Base-by-base conservation (phyloP, 2,329 filamentous ascomycete genomes). In the Penicillium sp. region DNA sequence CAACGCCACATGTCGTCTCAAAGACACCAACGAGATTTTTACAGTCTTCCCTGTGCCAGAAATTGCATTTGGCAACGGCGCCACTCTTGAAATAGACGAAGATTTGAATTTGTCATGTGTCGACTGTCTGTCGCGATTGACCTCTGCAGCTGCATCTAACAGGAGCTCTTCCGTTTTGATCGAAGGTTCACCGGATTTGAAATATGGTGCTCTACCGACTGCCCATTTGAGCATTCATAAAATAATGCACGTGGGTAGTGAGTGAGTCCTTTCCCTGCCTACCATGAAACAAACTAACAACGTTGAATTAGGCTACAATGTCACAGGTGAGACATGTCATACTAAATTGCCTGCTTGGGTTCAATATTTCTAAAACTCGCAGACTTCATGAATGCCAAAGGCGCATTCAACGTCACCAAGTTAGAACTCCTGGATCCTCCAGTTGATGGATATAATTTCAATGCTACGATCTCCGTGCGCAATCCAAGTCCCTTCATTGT, bases 221-320 rank as follows among this genome's bases (percentile, higher is more conserved):
- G 62, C 63, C 16, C 65, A 66, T 55, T 57, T 69, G 25, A 36
- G 64, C 48, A 67, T 69, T 23, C 56, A 64, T 21, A 69, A 68
- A 45, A 65, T 31, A 6, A 58, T 69, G 50, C 44, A 48, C 0
- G 63, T 69, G 58, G 56, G 61, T 8, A 61, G 67, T 68, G 48
- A 34, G 60, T 45, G n/a, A 13, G 8, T n/a, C n/a, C 15, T 13
- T 31, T 19, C 4, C 5, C 19, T 19, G 6, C 5, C 16, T 38
- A 15, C 23, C 8, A 33, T 13, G 40, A 33, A 23, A 23, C 10
- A 11, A 25, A 34, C 43, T 54, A 43, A 51, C 34, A 2, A 48
- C 21, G 11, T 48, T 33, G 5, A 13, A 10, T 9, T 25, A 67
- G 65, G 65, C 2, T 69, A 63, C 27, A 62, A 69, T 61, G 47